phyloP scores from a whole-genome alignment of 192 early-diverging fungal species.

The Piromyces finnis region DNA sequence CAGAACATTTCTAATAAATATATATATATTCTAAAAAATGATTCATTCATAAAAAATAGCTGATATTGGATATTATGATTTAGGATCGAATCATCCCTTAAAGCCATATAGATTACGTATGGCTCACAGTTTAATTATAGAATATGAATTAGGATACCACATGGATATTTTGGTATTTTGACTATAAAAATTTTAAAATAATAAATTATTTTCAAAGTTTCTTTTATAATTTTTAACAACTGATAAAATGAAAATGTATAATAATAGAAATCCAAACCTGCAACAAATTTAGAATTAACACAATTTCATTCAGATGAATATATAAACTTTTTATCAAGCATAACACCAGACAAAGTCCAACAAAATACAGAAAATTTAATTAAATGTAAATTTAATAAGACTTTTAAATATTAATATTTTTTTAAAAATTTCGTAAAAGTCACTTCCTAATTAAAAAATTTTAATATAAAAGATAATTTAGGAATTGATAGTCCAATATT shows the following conservation, averaged over 20 bases:
- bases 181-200: too few species aligned
- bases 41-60: too few species aligned
- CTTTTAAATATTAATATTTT: too few species aligned
- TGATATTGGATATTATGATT: neutral
- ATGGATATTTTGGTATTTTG: constrained; percentile 51
- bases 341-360: constrained; percentile 18
- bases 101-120: constrained; percentile 90
- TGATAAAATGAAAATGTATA: neutral
- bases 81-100: constrained; percentile 68
- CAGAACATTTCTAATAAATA: too few species aligned
- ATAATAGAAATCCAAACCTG: constrained; percentile 38
- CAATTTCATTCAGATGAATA: constrained; percentile 54
- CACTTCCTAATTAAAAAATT: too few species aligned
- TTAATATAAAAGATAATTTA: constrained; percentile 70
- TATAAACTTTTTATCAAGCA: constrained; percentile 4
- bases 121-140: constrained; percentile 77
- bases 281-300: constrained; percentile 75
- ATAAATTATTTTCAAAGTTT: too few species aligned
- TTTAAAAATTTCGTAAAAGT: too few species aligned
- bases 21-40: too few species aligned
- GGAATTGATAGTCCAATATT: neutral
- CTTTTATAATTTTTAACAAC: too few species aligned
- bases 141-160: constrained; percentile 81
- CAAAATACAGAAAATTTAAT: constrained; percentile 16
- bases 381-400: constrained; percentile 7